phyloP scores from a whole-genome alignment of 768 basidiomycete species.

The Collybia nuda region DNA sequence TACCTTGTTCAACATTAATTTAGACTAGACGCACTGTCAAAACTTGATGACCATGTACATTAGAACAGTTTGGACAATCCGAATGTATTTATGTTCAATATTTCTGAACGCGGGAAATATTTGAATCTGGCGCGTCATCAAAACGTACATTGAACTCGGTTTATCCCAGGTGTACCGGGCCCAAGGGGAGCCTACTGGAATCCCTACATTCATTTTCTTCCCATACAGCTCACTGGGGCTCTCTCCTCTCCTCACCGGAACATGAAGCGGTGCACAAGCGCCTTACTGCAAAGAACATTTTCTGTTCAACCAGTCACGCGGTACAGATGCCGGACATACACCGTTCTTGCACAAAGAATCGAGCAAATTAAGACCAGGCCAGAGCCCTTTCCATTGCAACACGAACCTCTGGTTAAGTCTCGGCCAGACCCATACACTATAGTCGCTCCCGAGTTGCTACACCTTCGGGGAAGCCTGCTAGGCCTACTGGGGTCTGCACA shows the following conservation, averaged over 20 bases:
- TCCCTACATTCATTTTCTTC: not conserved
- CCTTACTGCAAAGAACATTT: slow-evolving; percentile 1
- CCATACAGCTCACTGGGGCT: slow-evolving; percentile 6
- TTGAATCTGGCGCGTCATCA: slow-evolving; percentile 14
- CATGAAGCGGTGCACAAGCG: slow-evolving; percentile 10
- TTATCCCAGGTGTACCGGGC: no score
- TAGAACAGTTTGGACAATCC: slow-evolving; percentile 1
- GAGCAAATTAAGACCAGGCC: slow-evolving; percentile 24
- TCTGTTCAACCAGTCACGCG: slow-evolving; percentile 20
- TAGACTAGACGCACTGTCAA: slow-evolving; percentile 8
- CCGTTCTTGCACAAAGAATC: slow-evolving; percentile 41
- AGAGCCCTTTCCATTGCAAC: slow-evolving; percentile 27
- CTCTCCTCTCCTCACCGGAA: slow-evolving; percentile 17
- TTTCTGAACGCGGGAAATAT: slow-evolving; percentile 14
- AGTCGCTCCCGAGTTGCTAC: slow-evolving; percentile 70
- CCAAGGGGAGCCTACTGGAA: no score
- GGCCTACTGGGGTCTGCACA: slow-evolving; percentile 85
- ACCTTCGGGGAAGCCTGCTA: slow-evolving; percentile 71
- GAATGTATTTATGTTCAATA: slow-evolving; percentile 2
- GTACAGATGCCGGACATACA: slow-evolving; percentile 33
- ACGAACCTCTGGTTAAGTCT: slow-evolving; percentile 18
- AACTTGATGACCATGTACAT: slow-evolving; percentile 7
- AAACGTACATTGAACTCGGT: no score
- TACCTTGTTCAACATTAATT: slow-evolving; percentile 9
- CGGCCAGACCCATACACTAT: slow-evolving; percentile 67